These are phyloP conservation scores for Cladorrhinum samala DNA, from an alignment of 495 filamentous ascomycete genomes.

Conservation along the genomic window DNA sequence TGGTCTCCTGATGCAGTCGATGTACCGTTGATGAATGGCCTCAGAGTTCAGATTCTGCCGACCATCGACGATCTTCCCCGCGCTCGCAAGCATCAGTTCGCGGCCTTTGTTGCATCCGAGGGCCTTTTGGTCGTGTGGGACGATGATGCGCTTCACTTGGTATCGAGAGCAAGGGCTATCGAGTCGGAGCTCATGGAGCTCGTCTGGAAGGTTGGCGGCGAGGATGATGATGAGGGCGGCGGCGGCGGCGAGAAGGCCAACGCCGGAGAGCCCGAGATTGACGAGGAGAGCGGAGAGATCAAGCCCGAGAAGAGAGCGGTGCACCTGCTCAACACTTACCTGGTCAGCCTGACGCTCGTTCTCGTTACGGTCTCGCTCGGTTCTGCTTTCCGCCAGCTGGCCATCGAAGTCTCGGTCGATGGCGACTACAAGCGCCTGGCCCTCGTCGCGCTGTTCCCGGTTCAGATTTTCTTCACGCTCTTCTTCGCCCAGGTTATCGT, in stretches of 20 bases:
- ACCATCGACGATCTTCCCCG: slow-evolving; percentile 60
- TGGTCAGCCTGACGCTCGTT: slow-evolving; percentile 57
- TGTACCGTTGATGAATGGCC: slow-evolving; percentile 68
- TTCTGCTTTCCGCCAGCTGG: slow-evolving; percentile 59
- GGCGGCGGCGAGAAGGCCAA: slow-evolving; percentile 38
- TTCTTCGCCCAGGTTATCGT: slow-evolving; percentile 72
- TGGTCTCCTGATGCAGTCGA: slow-evolving; percentile 66
- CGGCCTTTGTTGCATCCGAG: slow-evolving; percentile 66
- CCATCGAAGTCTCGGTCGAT: slow-evolving; percentile 62
- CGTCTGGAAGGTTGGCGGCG: slow-evolving; percentile 55
- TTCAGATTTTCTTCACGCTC: slow-evolving; percentile 75
- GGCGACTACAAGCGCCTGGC: slow-evolving; percentile 52
- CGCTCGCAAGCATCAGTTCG: slow-evolving; percentile 68
- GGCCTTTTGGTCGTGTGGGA: slow-evolving; percentile 69
- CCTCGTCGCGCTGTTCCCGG: slow-evolving; percentile 56
- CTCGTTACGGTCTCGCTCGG: slow-evolving; percentile 59
- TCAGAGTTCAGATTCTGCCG: slow-evolving; percentile 66
- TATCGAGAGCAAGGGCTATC: slow-evolving; percentile 58
- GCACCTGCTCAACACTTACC: slow-evolving; percentile 59
- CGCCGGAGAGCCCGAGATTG: slow-evolving; percentile 49
- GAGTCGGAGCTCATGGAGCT: slow-evolving; percentile 69
- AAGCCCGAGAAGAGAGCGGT: slow-evolving; percentile 58
- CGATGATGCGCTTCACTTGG: slow-evolving; percentile 63
- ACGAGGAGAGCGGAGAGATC: slow-evolving; percentile 63
- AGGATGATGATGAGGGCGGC: slow-evolving; percentile 47